Conservation (phyloP, 768 basidiomycete genomes). For the Auricularia sp. region DNA sequence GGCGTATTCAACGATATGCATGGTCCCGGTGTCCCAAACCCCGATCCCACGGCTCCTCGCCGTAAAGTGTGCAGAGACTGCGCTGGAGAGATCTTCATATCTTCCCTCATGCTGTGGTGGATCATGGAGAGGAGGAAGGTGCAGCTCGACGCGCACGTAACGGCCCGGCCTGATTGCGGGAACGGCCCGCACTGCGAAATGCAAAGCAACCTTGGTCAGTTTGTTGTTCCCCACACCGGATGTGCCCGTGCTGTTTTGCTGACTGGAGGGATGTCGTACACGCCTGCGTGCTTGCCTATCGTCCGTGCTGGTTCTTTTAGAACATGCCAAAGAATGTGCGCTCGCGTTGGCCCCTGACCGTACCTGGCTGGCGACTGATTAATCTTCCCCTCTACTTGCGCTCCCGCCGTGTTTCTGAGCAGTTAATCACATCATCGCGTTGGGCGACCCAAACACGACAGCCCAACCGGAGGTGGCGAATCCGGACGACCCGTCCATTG, state of each 20-base stretch:
- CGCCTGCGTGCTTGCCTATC: neutral
- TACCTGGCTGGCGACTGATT: constrained; percentile 1
- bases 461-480: neutral
- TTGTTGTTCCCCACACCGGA: neutral
- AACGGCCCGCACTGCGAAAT: constrained; percentile 47
- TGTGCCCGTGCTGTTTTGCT: neutral
- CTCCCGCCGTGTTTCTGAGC: constrained; percentile 1
- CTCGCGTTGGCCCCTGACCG: constrained; percentile 3
- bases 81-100: constrained; percentile 63
- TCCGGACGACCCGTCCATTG: neutral
- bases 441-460: neutral
- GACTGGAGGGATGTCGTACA: too few species aligned
- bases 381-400: constrained; percentile 2
- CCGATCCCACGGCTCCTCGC: constrained; percentile 37
- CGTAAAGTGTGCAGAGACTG: constrained; percentile 58
- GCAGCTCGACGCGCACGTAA: constrained; percentile 43
- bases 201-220: constrained; percentile 59
- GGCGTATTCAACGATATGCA: constrained; percentile 67
- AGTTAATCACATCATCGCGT: constrained; percentile 32
- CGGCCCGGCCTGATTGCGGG: constrained; percentile 56
- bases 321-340: constrained; percentile 70
- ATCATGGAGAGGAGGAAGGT: constrained; percentile 65
- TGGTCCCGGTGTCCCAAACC: constrained; percentile 38
- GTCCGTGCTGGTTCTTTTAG: constrained; percentile 22
- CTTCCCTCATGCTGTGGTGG: constrained; percentile 78